A percentile compares a stretch with the other conserved stretches of the same genome.
Evolutionary conservation across 257 asterid species (phyloP).

Genomic region (Solanum peruvianum): DNA sequence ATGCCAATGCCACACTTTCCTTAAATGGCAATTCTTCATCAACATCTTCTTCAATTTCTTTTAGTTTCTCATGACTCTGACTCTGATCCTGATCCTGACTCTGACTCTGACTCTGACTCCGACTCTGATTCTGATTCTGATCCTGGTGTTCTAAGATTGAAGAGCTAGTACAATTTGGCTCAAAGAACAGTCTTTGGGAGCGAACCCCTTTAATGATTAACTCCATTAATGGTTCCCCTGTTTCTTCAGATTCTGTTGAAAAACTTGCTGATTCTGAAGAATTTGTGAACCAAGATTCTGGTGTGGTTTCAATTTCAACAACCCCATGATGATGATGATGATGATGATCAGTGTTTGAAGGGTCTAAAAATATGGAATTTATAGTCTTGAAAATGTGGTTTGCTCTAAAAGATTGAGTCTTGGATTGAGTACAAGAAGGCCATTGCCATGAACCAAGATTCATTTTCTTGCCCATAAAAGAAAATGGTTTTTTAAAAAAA

Average conservation of each 20-base stretch:
- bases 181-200: slow-evolving; percentile 12
- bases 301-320: slow-evolving; percentile 20
- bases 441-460: slow-evolving; percentile 22
- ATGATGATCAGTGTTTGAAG: slow-evolving; percentile 1
- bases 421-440: slow-evolving; percentile 27
- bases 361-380: slow-evolving; percentile 58
- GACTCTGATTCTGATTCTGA: neutral
- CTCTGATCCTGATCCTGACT: neutral
- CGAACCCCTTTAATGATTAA: slow-evolving; percentile 4
- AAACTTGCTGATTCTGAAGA: slow-evolving; percentile 41
- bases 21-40: neutral
- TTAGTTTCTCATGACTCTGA: neutral
- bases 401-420: slow-evolving; percentile 22
- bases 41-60: neutral
- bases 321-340: neutral
- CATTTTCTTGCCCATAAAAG: slow-evolving; percentile 8
- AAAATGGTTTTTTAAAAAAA: too few relatives aligned
- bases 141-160: neutral
- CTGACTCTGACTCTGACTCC: neutral
- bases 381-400: slow-evolving; percentile 40
- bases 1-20: slow-evolving; percentile 15
- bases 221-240: neutral
- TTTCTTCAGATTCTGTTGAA: slow-evolving; percentile 27
- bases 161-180: slow-evolving; percentile 15
- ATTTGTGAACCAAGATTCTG: slow-evolving; percentile 61